Percentiles rank a stretch among this genome's conserved stretches.
Evolutionary conservation across 2,329 filamentous ascomycete species (phyloP).

Genomic region (Fusarium falciforme): DNA sequence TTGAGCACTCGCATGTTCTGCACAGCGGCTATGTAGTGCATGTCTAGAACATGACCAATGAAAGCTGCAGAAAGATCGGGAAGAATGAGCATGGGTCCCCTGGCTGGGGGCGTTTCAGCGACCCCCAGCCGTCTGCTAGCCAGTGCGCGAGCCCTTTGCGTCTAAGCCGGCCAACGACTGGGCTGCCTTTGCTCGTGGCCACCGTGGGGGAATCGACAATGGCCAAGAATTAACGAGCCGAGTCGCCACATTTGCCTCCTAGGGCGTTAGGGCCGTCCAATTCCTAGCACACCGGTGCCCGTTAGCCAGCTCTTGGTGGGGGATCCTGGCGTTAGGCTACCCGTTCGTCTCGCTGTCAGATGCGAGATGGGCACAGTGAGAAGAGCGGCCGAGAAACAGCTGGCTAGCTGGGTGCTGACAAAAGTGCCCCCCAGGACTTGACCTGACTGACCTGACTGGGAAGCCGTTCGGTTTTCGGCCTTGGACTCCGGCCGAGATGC

Average conservation of each 20-base stretch:
- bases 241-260: constrained; percentile 42
- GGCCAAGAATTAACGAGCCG: constrained; percentile 37
- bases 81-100: constrained; percentile 42
- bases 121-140: constrained; percentile 34
- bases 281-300: constrained; percentile 42
- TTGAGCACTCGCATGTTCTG: constrained; percentile 56
- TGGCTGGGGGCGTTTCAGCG: constrained; percentile 47
- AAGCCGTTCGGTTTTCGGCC: constrained; percentile 29
- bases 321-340: constrained; percentile 50
- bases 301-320: constrained; percentile 36
- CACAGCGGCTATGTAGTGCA: constrained; percentile 56
- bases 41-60: constrained; percentile 51
- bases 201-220: constrained; percentile 35
- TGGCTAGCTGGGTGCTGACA: constrained; percentile 26
- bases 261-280: constrained; percentile 32
- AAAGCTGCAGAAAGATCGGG: constrained; percentile 37
- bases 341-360: constrained; percentile 47
- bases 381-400: constrained; percentile 16
- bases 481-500: constrained; percentile 31
- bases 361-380: constrained; percentile 41
- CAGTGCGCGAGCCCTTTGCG: constrained; percentile 33
- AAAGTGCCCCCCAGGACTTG: constrained; percentile 29
- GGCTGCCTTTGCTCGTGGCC: constrained; percentile 17
- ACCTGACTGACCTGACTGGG: background rate
- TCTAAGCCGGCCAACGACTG: constrained; percentile 33